Percentiles rank a stretch among this genome's conserved stretches.
phyloP scores from a whole-genome alignment of 306 rosid genomes.

The Malus asiatica region DNA sequence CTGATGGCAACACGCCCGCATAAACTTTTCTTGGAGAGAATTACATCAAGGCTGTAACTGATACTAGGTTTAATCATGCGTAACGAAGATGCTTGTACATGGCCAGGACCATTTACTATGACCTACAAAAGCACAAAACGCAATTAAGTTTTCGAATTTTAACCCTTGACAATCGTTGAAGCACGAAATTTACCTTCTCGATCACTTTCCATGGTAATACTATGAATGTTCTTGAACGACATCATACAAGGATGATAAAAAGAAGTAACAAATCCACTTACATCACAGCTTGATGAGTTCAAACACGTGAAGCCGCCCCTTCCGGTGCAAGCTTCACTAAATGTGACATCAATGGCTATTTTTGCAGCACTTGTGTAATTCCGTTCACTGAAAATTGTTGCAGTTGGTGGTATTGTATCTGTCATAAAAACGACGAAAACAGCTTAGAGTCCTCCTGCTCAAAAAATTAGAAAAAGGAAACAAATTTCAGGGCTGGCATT shows the following conservation, averaged over 20 bases:
- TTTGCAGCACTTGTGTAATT: slow-evolving; percentile 38
- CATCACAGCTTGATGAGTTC: slow-evolving; percentile 58
- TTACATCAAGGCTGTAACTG: slow-evolving; percentile 37
- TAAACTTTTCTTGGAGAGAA: slow-evolving; percentile 19
- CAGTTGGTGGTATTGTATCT: slow-evolving; percentile 64
- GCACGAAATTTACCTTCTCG: background rate
- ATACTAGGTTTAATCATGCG: slow-evolving; percentile 24
- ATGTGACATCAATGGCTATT: slow-evolving; percentile 36
- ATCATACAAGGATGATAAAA: background rate
- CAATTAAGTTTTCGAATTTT: background rate
- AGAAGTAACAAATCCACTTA: slow-evolving; percentile 26
- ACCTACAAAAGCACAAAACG: slow-evolving; percentile 30
- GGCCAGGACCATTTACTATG: slow-evolving; percentile 37
- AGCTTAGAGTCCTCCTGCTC: background rate
- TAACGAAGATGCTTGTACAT: slow-evolving; percentile 38
- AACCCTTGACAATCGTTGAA: background rate
- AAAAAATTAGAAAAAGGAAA: background rate
- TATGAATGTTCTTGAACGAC: background rate
- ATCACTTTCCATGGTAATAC: background rate
- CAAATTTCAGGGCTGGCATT: background rate
- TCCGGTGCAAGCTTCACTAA: slow-evolving; percentile 53
- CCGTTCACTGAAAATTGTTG: slow-evolving; percentile 34
- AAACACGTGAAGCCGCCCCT: slow-evolving; percentile 46
- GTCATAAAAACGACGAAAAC: background rate
- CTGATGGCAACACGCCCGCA: slow-evolving; percentile 38